Evolutionary conservation across 2,329 filamentous ascomycete genomes (phyloP), one percentile per base, ranked within the genome.

Genomic region (Nothopassalora personata): DNA sequence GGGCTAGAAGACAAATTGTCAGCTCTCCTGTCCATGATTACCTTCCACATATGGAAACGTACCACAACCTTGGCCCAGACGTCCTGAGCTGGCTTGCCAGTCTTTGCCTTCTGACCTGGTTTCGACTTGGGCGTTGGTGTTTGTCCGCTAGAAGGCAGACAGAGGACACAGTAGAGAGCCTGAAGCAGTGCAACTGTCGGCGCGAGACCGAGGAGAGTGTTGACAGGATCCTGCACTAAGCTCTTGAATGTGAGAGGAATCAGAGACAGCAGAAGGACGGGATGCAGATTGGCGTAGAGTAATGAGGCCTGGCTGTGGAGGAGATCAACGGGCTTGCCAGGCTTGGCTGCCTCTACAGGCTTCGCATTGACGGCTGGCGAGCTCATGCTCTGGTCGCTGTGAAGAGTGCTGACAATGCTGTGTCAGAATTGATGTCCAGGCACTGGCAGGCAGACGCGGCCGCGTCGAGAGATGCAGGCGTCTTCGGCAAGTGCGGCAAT

Each of bases 201-300:
- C 2, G 93, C 76, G 1, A 86, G 78, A 31, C 72, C 80, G 13
- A 82, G 73, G 39, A 96, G 80, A 6, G 86, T 82, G 15, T 80
- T 74, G 2, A 87, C 81, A 0, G 91, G 90, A 64, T 92, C 83
- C 15, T 80, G 77, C 30, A 95, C 88, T 28, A 96, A 79, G 18
- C 80, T 76, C 36, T 76, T 72, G 74, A 95, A 93, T 43, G 82
- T 82, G 63, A 83, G 70, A 49, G 81, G 80, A 70, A 88, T 86
- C 36, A 88, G 74, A 9, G 80, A 81, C 31, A 90, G 80, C 31
- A 95, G 79, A 10, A 91, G 74, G 28, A 81, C 74, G 0, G 89
- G 87, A 66, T 95, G 89, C 19, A 85, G 73, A 68, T 90, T 81
- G 11, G 86, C 83, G 69, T 88, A 82, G 48, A 72, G 61, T 52